A percentile compares a stretch with the other conserved stretches of the same genome.
These are phyloP conservation scores for Aciculosporium take DNA, from an alignment of 2,329 filamentous ascomycete genomes.

Conservation along the genomic window DNA sequence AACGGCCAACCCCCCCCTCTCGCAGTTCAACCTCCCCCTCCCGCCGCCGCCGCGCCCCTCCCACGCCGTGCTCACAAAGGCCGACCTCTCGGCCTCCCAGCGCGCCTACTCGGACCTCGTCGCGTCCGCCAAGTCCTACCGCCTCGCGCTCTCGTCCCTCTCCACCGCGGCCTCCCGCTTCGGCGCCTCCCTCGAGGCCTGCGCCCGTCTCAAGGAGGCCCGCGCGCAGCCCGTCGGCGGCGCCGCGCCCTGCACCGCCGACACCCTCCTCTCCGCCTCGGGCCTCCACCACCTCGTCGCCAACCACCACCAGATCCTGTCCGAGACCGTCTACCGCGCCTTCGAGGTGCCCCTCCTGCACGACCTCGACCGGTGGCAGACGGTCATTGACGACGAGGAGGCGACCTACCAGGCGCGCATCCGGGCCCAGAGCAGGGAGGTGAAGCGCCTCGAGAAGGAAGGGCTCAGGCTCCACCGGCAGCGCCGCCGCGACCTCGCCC, in stretches of 20 bases:
- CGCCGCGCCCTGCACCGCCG: slow-evolving; percentile 41
- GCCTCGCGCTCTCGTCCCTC: slow-evolving; percentile 44
- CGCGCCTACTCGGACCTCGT: slow-evolving; percentile 48
- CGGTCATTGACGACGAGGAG: slow-evolving; percentile 50
- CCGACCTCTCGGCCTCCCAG: slow-evolving; percentile 49
- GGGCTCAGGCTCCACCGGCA: slow-evolving; percentile 48
- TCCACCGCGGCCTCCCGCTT: slow-evolving; percentile 49
- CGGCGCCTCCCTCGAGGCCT: slow-evolving; percentile 50
- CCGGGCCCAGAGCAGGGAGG: slow-evolving; percentile 42
- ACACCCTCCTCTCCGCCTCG: slow-evolving; percentile 45
- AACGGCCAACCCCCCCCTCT: slow-evolving; percentile 45
- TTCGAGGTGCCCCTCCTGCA: slow-evolving; percentile 58
- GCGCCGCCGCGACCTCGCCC: slow-evolving; percentile 43
- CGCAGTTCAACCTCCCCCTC: slow-evolving; percentile 42
- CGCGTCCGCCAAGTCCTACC: slow-evolving; percentile 48
- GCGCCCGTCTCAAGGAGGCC: slow-evolving; percentile 54
- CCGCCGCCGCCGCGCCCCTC: slow-evolving; percentile 45
- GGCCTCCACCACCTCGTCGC: slow-evolving; percentile 54
- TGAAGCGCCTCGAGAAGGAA: slow-evolving; percentile 50
- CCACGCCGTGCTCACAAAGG: slow-evolving; percentile 46
- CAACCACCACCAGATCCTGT: slow-evolving; percentile 57
- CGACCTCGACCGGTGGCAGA: slow-evolving; percentile 52
- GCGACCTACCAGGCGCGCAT: slow-evolving; percentile 42
- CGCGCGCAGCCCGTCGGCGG: slow-evolving; percentile 40
- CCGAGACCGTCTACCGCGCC: slow-evolving; percentile 51